Percentiles rank a stretch among this genome's conserved stretches.
phyloP scores from a whole-genome alignment of 192 early-diverging fungal genomes.

The Rhizophagus prolifer region DNA sequence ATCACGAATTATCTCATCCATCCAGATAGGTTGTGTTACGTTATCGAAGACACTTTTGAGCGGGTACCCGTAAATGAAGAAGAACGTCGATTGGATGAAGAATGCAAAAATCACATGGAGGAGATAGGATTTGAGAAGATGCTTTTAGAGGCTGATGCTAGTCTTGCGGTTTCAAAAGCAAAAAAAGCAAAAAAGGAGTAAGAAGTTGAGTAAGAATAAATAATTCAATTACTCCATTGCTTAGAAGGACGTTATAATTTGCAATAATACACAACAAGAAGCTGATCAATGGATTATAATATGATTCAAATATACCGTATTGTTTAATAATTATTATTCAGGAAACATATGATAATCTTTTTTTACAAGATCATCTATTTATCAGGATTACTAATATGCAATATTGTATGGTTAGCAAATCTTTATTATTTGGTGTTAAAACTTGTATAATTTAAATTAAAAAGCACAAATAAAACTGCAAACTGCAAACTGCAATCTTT shows the following conservation, averaged over 20 bases:
- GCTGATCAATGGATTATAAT: neutral
- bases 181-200: neutral
- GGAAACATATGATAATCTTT: neutral
- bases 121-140: neutral
- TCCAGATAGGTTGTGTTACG: neutral
- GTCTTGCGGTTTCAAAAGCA: neutral
- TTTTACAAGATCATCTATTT: neutral
- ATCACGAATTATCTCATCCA: neutral
- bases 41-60: neutral
- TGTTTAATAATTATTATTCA: no score
- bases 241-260: neutral
- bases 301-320: no score
- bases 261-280: neutral
- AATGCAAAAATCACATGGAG: neutral
- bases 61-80: neutral
- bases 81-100: neutral
- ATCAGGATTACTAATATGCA: neutral
- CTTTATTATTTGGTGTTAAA: no score
- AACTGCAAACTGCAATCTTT: slow-evolving; percentile 12
- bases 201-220: neutral
- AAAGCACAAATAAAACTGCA: slow-evolving; percentile 11
- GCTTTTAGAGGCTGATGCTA: neutral
- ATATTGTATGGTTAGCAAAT: neutral
- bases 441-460: slow-evolving; percentile 7
- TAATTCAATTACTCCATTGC: neutral